A percentile compares a stretch with the other conserved stretches of the same genome.
Evolutionary conservation across 768 basidiomycete species (phyloP).

Genomic region (Pisolithus albus): DNA sequence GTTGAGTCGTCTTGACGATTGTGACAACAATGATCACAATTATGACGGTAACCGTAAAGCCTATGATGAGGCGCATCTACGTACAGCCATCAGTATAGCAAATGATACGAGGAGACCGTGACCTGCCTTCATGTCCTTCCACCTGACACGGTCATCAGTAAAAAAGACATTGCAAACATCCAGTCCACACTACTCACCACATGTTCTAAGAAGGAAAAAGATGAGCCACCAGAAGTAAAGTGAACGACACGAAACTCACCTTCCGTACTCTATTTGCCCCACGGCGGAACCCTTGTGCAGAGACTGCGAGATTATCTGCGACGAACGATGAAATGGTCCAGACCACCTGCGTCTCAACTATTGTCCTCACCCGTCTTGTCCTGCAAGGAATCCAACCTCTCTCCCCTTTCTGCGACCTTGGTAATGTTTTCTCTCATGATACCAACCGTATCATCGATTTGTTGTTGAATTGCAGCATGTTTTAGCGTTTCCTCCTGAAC

Average conservation of each 20-base stretch:
- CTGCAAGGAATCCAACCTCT: constrained; percentile 87
- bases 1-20: constrained; percentile 78
- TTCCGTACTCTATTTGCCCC: constrained; percentile 98
- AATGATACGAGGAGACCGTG: neutral
- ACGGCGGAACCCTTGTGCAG: constrained; percentile 97
- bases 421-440: constrained; percentile 99
- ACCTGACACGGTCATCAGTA: constrained; percentile 42
- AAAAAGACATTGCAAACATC: neutral
- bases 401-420: constrained; percentile 92
- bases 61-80: constrained; percentile 97
- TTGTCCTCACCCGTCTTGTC: constrained; percentile 90
- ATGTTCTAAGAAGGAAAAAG: constrained; percentile 53
- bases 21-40: constrained; percentile 94
- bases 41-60: constrained; percentile 80
- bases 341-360: neutral
- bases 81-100: constrained; percentile 7
- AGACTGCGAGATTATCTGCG: constrained; percentile 91
- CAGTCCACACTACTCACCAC: constrained; percentile 55
- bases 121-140: constrained; percentile 95
- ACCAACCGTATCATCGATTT: constrained; percentile 94
- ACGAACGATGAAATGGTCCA: neutral
- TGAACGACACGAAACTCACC: constrained; percentile 42
- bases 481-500: constrained; percentile 64
- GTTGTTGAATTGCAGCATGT: constrained; percentile 93
- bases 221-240: constrained; percentile 5